Evolutionary conservation across 2,329 filamentous ascomycete genomes (phyloP).

Genomic region (Colletotrichum brevisporum): DNA sequence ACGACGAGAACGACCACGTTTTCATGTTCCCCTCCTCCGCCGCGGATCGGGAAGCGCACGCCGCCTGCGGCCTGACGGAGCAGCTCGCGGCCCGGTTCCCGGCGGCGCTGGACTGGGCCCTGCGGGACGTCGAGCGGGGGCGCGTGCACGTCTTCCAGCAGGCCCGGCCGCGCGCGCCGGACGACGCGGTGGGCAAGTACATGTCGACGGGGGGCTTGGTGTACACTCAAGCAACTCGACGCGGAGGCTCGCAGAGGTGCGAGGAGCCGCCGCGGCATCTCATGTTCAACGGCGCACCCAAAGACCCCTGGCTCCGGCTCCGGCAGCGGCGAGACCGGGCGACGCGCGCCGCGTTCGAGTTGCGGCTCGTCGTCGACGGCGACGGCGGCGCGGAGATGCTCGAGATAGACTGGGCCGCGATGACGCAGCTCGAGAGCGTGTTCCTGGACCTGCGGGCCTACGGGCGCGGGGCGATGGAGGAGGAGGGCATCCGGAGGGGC

Average conservation of each 20-base stretch:
- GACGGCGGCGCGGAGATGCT: constrained; percentile 1
- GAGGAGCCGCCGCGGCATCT: constrained; percentile 15
- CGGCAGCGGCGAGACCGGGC: constrained; percentile 16
- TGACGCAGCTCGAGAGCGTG: constrained; percentile 32
- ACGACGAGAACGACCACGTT: constrained; percentile 8
- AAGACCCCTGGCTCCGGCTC: constrained; percentile 18
- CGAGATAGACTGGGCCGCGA: constrained; percentile 20
- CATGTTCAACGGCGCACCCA: constrained; percentile 28
- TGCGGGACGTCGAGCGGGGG: constrained; percentile 11
- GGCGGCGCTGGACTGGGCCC: constrained; percentile 4
- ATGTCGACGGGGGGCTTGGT: constrained; percentile 29
- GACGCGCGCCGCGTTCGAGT: neutral
- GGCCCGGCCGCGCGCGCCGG: constrained; percentile 1
- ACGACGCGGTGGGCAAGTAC: constrained; percentile 23
- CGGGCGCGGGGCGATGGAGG: neutral
- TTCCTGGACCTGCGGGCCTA: constrained; percentile 37
- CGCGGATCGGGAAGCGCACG: neutral
- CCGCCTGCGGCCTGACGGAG: neutral
- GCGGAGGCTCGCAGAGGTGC: neutral
- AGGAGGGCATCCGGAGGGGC: constrained; percentile 21
- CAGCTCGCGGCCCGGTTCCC: constrained; percentile 16
- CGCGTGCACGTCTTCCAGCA: constrained; percentile 16
- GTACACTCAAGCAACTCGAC: neutral
- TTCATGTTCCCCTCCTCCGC: neutral
- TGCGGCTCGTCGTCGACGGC: constrained; percentile 24